A percentile compares a stretch with the other conserved stretches of the same genome.
These are phyloP conservation scores for Scedosporium boydii DNA, from an alignment of 2,329 filamentous ascomycete genomes.

Conservation along the genomic window DNA sequence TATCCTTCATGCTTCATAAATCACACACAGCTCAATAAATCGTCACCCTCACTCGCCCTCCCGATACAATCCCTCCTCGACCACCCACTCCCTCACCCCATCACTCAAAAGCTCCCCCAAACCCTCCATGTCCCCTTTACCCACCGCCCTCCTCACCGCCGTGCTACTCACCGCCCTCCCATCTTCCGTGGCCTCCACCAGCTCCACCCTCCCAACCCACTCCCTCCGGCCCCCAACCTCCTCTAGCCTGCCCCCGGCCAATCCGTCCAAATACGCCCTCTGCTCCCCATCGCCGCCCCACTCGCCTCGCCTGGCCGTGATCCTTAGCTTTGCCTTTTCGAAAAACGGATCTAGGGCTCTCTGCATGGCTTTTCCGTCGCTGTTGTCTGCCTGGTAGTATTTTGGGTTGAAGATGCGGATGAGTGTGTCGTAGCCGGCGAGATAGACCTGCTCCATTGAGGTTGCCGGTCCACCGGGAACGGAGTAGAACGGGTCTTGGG, in stretches of 20 bases:
- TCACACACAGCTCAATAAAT: not conserved
- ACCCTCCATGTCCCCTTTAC: constrained; percentile 29
- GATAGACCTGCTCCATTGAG: constrained; percentile 48
- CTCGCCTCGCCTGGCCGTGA: constrained; percentile 52
- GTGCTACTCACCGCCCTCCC: constrained; percentile 45
- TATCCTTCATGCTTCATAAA: not conserved
- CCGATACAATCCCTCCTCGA: constrained; percentile 44
- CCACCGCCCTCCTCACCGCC: constrained; percentile 35
- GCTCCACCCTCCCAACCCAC: constrained; percentile 52
- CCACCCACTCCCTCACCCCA: constrained; percentile 49
- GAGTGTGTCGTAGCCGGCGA: constrained; percentile 69
- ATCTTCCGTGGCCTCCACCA: constrained; percentile 40
- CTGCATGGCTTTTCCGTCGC: constrained; percentile 27
- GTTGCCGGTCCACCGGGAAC: not conserved
- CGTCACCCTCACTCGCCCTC: not conserved
- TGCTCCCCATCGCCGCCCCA: constrained; percentile 41
- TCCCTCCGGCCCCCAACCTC: constrained; percentile 13
- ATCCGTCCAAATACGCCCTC: constrained; percentile 39
- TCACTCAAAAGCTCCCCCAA: constrained; percentile 46
- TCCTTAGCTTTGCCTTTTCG: constrained; percentile 47
- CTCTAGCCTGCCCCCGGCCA: constrained; percentile 23
- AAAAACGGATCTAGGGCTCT: constrained; percentile 55
- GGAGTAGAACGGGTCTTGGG: constrained; percentile 31
- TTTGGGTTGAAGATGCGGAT: constrained; percentile 63
- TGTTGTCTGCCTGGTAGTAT: constrained; percentile 43